Percentiles rank a stretch among this genome's conserved stretches.
Conservation (phyloP, 106 monocot genomes). For the Dendrobium nobile region DNA sequence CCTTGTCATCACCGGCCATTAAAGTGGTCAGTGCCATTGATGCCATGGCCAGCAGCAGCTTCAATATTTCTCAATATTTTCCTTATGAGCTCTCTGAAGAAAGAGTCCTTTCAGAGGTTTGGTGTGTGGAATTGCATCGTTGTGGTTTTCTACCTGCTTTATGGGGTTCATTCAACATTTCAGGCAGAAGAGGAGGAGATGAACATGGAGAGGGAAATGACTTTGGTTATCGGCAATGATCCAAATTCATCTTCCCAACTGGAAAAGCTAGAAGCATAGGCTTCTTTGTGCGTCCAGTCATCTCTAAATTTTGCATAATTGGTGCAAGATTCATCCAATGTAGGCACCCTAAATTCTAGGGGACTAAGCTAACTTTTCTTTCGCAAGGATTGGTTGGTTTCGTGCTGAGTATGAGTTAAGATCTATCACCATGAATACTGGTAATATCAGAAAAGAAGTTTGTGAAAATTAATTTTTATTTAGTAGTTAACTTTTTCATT, state of each 20-base stretch:
- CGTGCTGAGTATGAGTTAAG: neutral
- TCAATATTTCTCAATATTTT: slow-evolving; percentile 69
- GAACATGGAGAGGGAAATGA: slow-evolving; percentile 5
- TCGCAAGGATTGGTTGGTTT: neutral
- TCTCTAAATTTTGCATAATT: slow-evolving; percentile 1
- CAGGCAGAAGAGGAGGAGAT: slow-evolving; percentile 34
- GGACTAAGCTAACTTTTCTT: neutral
- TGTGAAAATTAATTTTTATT: no score
- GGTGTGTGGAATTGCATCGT: slow-evolving; percentile 46
- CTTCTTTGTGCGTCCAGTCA: neutral
- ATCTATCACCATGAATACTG: neutral
- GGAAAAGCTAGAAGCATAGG: neutral
- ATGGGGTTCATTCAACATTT: slow-evolving; percentile 74
- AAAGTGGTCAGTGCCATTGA: slow-evolving; percentile 49
- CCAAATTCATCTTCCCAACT: slow-evolving; percentile 1
- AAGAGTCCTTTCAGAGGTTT: slow-evolving; percentile 44
- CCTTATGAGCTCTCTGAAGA: slow-evolving; percentile 38
- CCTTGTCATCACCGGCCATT: slow-evolving; percentile 14
- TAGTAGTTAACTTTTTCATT: no score
- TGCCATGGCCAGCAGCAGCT: slow-evolving; percentile 68
- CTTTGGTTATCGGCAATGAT: neutral
- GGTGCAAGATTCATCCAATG: neutral
- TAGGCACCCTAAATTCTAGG: neutral
- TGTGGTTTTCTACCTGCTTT: slow-evolving; percentile 44
- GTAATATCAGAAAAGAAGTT: no score